A percentile compares a stretch with the other conserved stretches of the same genome.
These are phyloP conservation scores for Trichosporon sp. DNA, from an alignment of 1,284 basidiomycete genomes.

Conservation along the genomic window DNA sequence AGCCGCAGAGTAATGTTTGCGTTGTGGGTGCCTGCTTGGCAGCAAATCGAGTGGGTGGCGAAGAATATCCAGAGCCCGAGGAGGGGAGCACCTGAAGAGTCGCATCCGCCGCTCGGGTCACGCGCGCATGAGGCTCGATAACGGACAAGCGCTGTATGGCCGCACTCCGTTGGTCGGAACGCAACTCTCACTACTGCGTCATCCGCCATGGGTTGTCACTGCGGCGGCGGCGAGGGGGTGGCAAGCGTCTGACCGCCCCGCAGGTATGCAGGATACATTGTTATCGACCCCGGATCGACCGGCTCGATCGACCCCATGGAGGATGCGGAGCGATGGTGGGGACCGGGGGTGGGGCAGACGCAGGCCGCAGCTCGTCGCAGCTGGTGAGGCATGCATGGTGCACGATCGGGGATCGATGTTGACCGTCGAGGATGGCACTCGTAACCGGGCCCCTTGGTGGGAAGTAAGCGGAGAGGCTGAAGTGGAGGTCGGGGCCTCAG, in stretches of 20 bases:
- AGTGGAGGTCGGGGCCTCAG: neutral
- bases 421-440: neutral
- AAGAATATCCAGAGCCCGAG: neutral
- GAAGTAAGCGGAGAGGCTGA: neutral
- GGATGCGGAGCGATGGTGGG: slow-evolving; percentile 9
- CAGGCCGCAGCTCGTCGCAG: neutral
- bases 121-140: neutral
- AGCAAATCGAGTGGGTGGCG: neutral
- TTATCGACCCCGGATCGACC: slow-evolving; percentile 11
- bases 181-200: neutral
- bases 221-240: neutral
- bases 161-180: neutral
- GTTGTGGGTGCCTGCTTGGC: neutral
- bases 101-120: slow-evolving; percentile 1
- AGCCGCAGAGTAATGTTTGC: neutral
- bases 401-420: neutral
- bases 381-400: slow-evolving; percentile 1
- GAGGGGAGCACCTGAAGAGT: neutral
- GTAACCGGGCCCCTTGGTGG: slow-evolving; percentile 7
- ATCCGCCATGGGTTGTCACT: neutral
- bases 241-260: neutral
- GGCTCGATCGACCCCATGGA: neutral
- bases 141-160: neutral
- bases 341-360: neutral
- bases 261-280: neutral